phyloP scores from a whole-genome alignment of 148 eudicot species.

The Chenopodium suecicum region DNA sequence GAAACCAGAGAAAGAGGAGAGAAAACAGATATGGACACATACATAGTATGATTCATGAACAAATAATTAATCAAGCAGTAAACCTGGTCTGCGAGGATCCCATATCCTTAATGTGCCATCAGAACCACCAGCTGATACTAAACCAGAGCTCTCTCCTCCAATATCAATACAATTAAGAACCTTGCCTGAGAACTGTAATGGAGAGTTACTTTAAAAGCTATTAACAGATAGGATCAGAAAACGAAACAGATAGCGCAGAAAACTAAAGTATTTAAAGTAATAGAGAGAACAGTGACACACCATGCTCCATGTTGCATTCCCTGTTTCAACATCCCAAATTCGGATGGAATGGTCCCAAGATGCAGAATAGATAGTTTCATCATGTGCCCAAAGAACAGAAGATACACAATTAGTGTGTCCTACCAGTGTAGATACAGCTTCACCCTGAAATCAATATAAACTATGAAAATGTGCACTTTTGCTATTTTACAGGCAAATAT shows the following conservation, averaged over 20 bases:
- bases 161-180: slow-evolving; percentile 74
- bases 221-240: background rate
- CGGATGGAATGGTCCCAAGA: slow-evolving; percentile 95
- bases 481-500: too few relatives aligned
- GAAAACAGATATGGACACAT: background rate
- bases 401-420: slow-evolving; percentile 94
- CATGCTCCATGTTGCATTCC: slow-evolving; percentile 69
- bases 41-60: background rate
- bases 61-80: background rate
- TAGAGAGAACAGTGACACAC: slow-evolving; percentile 35
- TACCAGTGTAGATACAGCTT: slow-evolving; percentile 68
- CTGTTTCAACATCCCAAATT: slow-evolving; percentile 93
- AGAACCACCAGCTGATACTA: slow-evolving; percentile 86
- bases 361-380: slow-evolving; percentile 80
- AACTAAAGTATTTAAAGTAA: background rate
- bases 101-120: slow-evolving; percentile 83
- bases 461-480: background rate
- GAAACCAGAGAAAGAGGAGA: background rate
- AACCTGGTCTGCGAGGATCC: slow-evolving; percentile 99
- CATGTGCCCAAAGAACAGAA: slow-evolving; percentile 78
- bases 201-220: background rate
- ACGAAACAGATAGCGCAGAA: background rate
- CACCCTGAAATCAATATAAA: slow-evolving; percentile 50
- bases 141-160: slow-evolving; percentile 90
- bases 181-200: slow-evolving; percentile 67